phyloP scores from a whole-genome alignment of 352 stramenopile genomes.

The Phytophthora idaei region DNA sequence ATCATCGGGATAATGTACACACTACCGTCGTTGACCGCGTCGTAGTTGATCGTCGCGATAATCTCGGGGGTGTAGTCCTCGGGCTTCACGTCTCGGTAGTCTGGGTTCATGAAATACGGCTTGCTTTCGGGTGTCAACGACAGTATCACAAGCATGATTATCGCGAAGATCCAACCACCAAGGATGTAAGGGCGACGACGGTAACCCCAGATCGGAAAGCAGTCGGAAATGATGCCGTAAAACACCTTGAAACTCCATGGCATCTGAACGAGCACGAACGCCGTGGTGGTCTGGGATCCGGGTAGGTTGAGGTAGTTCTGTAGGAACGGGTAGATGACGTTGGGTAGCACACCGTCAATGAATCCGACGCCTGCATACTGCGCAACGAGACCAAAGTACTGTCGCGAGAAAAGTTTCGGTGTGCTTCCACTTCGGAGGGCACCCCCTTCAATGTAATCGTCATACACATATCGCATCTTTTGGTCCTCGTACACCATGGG shows the following conservation, averaged over 20 bases:
- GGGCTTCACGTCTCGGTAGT: constrained; percentile 46
- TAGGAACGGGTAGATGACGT: constrained; percentile 61
- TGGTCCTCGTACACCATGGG: constrained; percentile 42
- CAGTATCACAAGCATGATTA: constrained; percentile 50
- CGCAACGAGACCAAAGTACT: constrained; percentile 54
- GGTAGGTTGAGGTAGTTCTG: constrained; percentile 62
- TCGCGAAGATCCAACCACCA: constrained; percentile 45
- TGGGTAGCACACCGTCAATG: constrained; percentile 54
- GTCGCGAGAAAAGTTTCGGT: constrained; percentile 41
- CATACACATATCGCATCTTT: constrained; percentile 48
- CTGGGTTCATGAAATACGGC: constrained; percentile 49
- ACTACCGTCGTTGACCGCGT: constrained; percentile 37
- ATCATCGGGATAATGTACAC: constrained; percentile 57
- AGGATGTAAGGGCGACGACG: constrained; percentile 62
- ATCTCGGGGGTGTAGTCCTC: constrained; percentile 53
- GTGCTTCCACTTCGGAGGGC: constrained; percentile 45
- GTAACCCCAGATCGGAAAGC: constrained; percentile 62
- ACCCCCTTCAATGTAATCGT: constrained; percentile 45
- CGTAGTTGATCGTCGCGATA: constrained; percentile 47
- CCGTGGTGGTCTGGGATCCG: constrained; percentile 51
- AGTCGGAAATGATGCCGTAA: constrained; percentile 63
- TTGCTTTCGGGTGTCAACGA: constrained; percentile 37
- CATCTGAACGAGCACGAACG: constrained; percentile 52
- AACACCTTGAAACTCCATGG: constrained; percentile 73
- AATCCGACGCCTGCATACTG: constrained; percentile 62